Conservation (phyloP, 139 green algal genomes). For the Tetratostichococcus sp. region DNA sequence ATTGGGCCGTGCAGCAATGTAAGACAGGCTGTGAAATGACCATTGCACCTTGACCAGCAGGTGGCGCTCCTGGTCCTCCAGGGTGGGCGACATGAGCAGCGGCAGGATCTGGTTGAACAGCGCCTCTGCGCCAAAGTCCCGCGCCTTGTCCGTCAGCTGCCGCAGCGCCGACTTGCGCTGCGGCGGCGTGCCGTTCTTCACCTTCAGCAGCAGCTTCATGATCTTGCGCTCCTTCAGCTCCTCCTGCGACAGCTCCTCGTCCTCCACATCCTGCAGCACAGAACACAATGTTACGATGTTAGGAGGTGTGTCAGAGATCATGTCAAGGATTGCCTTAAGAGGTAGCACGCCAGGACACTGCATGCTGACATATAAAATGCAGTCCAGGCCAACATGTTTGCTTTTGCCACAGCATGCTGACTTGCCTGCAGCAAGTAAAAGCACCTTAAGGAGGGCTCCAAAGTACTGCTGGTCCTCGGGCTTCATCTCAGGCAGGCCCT, state of each 20-base stretch:
- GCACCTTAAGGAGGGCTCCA: slow-evolving; percentile 80
- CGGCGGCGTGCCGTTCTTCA: slow-evolving; percentile 98
- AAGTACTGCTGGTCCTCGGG: slow-evolving; percentile 98
- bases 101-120: slow-evolving; percentile 99
- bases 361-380: no score
- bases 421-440: no score
- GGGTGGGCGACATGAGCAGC: slow-evolving; percentile 95
- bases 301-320: background rate
- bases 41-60: slow-evolving; percentile 82
- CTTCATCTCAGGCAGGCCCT: slow-evolving; percentile 94
- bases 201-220: slow-evolving; percentile 98
- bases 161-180: slow-evolving; percentile 94
- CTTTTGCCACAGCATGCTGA: no score
- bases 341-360: no score
- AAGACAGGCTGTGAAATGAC: background rate
- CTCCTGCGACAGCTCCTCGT: slow-evolving; percentile 83
- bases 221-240: slow-evolving; percentile 97
- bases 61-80: slow-evolving; percentile 99
- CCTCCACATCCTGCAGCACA: slow-evolving; percentile 56
- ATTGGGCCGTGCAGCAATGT: no score
- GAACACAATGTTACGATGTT: no score
- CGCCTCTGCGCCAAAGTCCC: slow-evolving; percentile 90
- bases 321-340: no score
- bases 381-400: no score
- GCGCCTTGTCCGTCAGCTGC: slow-evolving; percentile 96